phyloP scores from a whole-genome alignment of 2,329 filamentous ascomycete species.

The Emericellopsis cladophorae region DNA sequence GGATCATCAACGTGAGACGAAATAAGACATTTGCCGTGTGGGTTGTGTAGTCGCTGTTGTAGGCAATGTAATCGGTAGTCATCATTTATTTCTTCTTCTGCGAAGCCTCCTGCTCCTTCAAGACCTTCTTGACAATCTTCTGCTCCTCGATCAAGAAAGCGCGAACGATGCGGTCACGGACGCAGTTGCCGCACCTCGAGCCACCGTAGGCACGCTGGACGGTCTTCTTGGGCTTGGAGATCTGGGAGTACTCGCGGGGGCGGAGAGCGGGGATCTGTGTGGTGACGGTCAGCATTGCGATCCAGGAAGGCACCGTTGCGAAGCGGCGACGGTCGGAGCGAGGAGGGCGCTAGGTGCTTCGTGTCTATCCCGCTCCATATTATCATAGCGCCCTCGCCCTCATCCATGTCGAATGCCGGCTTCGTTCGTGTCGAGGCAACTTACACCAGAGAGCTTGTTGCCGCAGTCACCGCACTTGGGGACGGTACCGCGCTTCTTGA shows the following conservation, averaged over 20 bases:
- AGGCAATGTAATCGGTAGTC: not conserved
- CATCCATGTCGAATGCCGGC: not conserved
- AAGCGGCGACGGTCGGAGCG: not conserved
- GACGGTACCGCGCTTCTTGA: constrained; percentile 98
- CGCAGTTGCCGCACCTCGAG: constrained; percentile 96
- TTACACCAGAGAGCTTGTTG: constrained; percentile 93
- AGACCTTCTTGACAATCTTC: constrained; percentile 99
- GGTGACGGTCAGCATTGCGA: not conserved
- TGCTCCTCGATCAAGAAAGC: constrained; percentile 99
- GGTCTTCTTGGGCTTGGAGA: constrained; percentile 99
- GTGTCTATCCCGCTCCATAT: not conserved
- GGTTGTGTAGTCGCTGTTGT: not conserved
- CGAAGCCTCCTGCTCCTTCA: constrained; percentile 88
- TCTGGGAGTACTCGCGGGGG: constrained; percentile 91
- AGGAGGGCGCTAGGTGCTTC: not conserved
- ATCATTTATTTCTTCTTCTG: constrained; percentile 56
- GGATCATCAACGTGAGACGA: not conserved
- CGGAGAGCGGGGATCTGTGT: constrained; percentile 83
- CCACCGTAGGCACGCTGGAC: constrained; percentile 97
- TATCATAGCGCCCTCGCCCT: not conserved
- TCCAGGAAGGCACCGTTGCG: not conserved
- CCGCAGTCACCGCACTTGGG: constrained; percentile 99
- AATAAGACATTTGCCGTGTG: not conserved
- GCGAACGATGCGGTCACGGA: constrained; percentile 93
- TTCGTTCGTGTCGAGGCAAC: constrained; percentile 27